A percentile compares a stretch with the other conserved stretches of the same genome.
Conservation (phyloP, 176 grass and related monocot species). For the Melocanna baccifera region DNA sequence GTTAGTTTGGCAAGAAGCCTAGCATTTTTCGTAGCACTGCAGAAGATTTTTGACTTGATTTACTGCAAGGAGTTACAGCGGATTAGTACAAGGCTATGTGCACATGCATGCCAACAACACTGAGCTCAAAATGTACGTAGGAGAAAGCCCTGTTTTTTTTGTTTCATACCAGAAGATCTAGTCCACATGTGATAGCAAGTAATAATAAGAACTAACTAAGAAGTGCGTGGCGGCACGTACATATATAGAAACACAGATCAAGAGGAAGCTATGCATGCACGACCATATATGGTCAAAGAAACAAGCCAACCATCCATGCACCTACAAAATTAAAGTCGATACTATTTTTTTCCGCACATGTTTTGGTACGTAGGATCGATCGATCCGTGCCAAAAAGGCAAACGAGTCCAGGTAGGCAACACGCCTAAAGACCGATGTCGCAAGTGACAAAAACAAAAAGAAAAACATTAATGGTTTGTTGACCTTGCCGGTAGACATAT, state of each 20-base stretch:
- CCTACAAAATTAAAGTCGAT: neutral
- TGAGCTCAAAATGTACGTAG: neutral
- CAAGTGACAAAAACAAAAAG: neutral
- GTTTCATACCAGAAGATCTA: neutral
- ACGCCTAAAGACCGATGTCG: neutral
- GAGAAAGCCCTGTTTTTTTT: neutral
- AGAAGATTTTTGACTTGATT: neutral
- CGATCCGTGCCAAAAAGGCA: neutral
- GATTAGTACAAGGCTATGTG: neutral
- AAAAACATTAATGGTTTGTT: constrained; percentile 16
- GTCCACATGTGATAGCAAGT: neutral
- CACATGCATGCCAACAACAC: neutral
- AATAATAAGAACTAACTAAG: too few species aligned
- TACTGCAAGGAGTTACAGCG: too few species aligned
- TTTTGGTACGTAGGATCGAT: neutral
- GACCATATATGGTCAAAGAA: constrained; percentile 1
- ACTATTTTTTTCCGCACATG: constrained; percentile 3
- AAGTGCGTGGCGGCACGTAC: too few species aligned
- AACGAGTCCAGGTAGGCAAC: constrained; percentile 7
- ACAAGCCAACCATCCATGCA: neutral
- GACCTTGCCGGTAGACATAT: neutral
- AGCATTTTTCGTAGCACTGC: neutral
- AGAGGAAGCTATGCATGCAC: neutral
- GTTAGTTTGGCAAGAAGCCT: neutral
- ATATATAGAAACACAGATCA: too few species aligned